Conservation (phyloP, 2,329 filamentous ascomycete species). For the Sporothrix sp. region DNA sequence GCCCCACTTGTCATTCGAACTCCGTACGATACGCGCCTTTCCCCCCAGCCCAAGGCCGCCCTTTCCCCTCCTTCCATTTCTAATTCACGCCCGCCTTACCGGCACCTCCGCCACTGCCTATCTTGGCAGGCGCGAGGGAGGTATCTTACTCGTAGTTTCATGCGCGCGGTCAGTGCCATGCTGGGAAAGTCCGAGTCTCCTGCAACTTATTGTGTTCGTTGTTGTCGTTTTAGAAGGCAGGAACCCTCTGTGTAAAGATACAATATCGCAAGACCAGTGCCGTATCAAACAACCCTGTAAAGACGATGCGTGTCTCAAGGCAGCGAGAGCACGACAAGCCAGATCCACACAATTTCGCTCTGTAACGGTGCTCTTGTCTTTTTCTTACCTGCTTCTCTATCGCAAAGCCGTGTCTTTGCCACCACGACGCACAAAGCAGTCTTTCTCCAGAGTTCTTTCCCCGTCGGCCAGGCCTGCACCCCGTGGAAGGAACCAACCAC, state of each 20-base stretch:
- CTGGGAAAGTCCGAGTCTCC: neutral
- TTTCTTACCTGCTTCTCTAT: neutral
- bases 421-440: neutral
- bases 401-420: neutral
- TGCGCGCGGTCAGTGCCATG: neutral
- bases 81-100: neutral
- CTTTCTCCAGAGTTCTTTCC: neutral
- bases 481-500: neutral
- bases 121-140: no score
- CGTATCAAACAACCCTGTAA: neutral
- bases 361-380: neutral
- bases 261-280: neutral
- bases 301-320: no score
- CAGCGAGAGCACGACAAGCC: neutral
- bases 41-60: neutral
- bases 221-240: neutral
- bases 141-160: no score
- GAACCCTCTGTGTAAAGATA: neutral
- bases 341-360: neutral
- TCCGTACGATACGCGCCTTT: neutral
- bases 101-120: neutral
- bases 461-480: no score
- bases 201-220: neutral
- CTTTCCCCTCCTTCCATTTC: slow-evolving; percentile 8
- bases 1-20: neutral